Percentiles rank a stretch among this genome's conserved stretches.
These are phyloP conservation scores for Camelina hispida DNA, from an alignment of 345 rosid species.

Conservation along the genomic window DNA sequence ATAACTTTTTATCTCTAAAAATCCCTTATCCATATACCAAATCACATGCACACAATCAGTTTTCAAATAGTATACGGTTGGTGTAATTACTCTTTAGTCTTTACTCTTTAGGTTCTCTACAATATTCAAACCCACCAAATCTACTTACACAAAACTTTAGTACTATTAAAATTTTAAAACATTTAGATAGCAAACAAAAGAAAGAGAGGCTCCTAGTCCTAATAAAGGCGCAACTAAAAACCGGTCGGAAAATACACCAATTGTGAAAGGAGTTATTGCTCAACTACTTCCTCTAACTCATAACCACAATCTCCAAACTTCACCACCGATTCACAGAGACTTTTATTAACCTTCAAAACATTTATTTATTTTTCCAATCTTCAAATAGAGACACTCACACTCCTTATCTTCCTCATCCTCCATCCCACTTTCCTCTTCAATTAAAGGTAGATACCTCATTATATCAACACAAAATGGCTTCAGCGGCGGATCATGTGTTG, in stretches of 20 bases:
- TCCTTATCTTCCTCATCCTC: constrained; percentile 13
- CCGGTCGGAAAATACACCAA: constrained; percentile 39
- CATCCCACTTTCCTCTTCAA: neutral
- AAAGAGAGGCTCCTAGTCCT: constrained; percentile 20
- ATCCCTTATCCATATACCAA: neutral
- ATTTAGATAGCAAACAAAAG: neutral
- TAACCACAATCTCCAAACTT: constrained; percentile 46
- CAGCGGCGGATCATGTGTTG: constrained; percentile 53
- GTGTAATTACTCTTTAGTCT: constrained; percentile 15
- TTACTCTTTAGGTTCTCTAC: constrained; percentile 9
- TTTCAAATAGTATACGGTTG: constrained; percentile 14
- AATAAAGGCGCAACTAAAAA: constrained; percentile 46
- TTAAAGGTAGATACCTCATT: neutral
- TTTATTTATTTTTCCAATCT: constrained; percentile 24
- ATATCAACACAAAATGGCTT: constrained; percentile 43
- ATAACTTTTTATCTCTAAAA: neutral
- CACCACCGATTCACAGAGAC: constrained; percentile 36
- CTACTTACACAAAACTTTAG: constrained; percentile 18
- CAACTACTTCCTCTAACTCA: constrained; percentile 48
- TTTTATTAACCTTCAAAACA: constrained; percentile 33
- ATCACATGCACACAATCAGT: constrained; percentile 3
- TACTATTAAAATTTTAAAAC: neutral
- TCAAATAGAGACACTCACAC: constrained; percentile 34
- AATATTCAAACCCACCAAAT: constrained; percentile 37
- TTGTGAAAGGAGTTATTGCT: constrained; percentile 44